phyloP scores from a whole-genome alignment of 2,329 filamentous ascomycete species.

The Pyrenophora seminiperda region DNA sequence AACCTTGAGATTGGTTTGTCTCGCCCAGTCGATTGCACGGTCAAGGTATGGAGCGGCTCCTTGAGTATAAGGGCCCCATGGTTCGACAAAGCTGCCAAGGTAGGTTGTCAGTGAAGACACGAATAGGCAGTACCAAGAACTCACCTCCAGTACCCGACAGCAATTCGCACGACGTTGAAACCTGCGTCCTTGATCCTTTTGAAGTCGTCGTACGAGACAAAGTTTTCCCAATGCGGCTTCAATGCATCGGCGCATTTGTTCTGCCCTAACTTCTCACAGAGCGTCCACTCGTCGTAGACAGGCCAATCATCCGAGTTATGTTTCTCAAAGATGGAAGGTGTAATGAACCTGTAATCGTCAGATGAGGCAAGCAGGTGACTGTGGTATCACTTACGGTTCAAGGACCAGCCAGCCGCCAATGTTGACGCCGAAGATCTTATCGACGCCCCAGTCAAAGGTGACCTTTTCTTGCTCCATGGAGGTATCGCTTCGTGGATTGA shows the following conservation, averaged over 20 bases:
- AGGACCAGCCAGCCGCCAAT: conserved; percentile 45
- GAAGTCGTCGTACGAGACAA: conserved; percentile 58
- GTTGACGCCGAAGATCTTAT: conserved; percentile 48
- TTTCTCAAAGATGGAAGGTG: conserved; percentile 59
- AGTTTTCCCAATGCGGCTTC: conserved; percentile 59
- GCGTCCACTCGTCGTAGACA: conserved; percentile 58
- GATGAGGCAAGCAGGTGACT: neutral
- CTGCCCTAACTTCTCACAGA: conserved; percentile 56
- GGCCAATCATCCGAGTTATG: conserved; percentile 33
- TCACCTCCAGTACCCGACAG: conserved; percentile 65
- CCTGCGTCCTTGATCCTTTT: conserved; percentile 61
- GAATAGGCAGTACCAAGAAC: neutral
- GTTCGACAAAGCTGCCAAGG: conserved; percentile 31
- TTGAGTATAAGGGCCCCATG: conserved; percentile 55
- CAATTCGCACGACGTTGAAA: conserved; percentile 65
- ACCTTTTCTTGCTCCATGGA: conserved; percentile 20
- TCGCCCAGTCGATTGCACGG: conserved; percentile 61
- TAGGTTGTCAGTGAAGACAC: neutral
- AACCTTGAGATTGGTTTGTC: conserved; percentile 58
- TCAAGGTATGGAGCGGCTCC: conserved; percentile 61
- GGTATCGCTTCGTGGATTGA: too few species aligned
- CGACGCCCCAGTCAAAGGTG: conserved; percentile 50
- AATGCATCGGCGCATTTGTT: conserved; percentile 51
- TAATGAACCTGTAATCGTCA: conserved; percentile 54
- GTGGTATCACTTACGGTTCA: conserved; percentile 29